phyloP scores from a whole-genome alignment of 352 stramenopile genomes.

The Pythium utonaiense region DNA sequence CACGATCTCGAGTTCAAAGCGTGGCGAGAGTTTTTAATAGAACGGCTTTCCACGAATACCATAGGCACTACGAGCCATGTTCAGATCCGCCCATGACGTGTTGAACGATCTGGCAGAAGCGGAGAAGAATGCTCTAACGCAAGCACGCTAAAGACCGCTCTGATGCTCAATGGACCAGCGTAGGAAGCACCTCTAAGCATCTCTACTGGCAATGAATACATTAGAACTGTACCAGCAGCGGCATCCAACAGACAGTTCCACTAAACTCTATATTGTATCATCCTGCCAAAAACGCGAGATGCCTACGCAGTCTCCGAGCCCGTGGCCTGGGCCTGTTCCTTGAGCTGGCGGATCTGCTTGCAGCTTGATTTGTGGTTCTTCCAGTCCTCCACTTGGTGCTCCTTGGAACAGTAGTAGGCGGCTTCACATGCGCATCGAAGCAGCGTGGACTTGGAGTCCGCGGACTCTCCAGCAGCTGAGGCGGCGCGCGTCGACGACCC shows the following conservation, averaged over 20 bases:
- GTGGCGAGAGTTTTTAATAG: too few species aligned
- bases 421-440: slow-evolving; percentile 70
- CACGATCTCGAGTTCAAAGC: neutral
- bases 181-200: too few species aligned
- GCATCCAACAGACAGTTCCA: neutral
- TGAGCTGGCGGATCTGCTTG: slow-evolving; percentile 56
- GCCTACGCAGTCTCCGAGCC: slow-evolving; percentile 3
- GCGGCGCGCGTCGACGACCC: slow-evolving; percentile 37
- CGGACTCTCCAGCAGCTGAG: neutral
- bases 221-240: too few species aligned
- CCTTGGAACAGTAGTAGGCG: slow-evolving; percentile 83
- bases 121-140: too few species aligned
- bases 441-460: slow-evolving; percentile 24
- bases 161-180: too few species aligned
- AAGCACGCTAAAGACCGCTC: too few species aligned
- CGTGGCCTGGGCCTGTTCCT: slow-evolving; percentile 4
- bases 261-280: neutral
- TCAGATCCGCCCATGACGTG: too few species aligned
- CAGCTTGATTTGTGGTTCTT: slow-evolving; percentile 72
- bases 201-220: too few species aligned
- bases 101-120: too few species aligned
- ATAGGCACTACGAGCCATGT: too few species aligned
- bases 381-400: slow-evolving; percentile 83
- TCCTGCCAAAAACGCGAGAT: neutral
- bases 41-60: too few species aligned